A percentile compares a stretch with the other conserved stretches of the same genome.
These are phyloP conservation scores for Euphorbia schlechtendalii DNA, from an alignment of 441 rosid species.

Conservation along the genomic window DNA sequence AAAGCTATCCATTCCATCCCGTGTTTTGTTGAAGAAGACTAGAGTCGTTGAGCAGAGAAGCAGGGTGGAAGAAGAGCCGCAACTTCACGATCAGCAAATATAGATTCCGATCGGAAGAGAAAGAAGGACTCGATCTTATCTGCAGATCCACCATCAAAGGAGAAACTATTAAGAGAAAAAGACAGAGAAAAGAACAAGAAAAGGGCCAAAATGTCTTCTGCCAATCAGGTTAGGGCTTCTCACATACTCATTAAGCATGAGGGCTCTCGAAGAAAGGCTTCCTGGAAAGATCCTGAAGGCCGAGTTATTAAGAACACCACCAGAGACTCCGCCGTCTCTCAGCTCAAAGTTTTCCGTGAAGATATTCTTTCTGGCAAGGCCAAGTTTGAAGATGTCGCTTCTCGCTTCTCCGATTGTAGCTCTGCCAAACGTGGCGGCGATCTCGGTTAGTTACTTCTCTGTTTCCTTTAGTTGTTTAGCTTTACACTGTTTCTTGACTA, in stretches of 20 bases:
- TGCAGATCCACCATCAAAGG: constrained; percentile 36
- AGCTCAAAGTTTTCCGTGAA: constrained; percentile 62
- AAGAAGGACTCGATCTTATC: constrained; percentile 54
- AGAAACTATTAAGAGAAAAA: constrained; percentile 15
- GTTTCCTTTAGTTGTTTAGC: background rate
- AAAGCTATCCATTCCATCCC: too few species aligned
- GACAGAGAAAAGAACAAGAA: constrained; percentile 29
- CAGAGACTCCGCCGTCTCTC: constrained; percentile 61
- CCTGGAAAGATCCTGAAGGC: constrained; percentile 98
- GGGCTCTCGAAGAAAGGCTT: constrained; percentile 83
- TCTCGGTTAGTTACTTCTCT: constrained; percentile 47
- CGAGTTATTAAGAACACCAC: constrained; percentile 56
- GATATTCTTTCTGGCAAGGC: constrained; percentile 74
- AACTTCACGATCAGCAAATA: constrained; percentile 23
- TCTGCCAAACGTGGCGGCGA: constrained; percentile 98
- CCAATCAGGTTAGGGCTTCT: constrained; percentile 67
- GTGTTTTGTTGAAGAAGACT: too few species aligned
- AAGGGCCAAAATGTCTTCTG: constrained; percentile 58
- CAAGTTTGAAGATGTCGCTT: constrained; percentile 72
- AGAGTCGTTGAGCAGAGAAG: too few species aligned
- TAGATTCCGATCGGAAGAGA: constrained; percentile 68
- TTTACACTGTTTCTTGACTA: background rate
- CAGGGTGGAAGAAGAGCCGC: background rate
- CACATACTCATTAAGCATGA: constrained; percentile 89
- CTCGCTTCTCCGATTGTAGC: constrained; percentile 81